Base-by-base conservation (phyloP, 2,329 filamentous ascomycete species). In the Penicillium sp. region DNA sequence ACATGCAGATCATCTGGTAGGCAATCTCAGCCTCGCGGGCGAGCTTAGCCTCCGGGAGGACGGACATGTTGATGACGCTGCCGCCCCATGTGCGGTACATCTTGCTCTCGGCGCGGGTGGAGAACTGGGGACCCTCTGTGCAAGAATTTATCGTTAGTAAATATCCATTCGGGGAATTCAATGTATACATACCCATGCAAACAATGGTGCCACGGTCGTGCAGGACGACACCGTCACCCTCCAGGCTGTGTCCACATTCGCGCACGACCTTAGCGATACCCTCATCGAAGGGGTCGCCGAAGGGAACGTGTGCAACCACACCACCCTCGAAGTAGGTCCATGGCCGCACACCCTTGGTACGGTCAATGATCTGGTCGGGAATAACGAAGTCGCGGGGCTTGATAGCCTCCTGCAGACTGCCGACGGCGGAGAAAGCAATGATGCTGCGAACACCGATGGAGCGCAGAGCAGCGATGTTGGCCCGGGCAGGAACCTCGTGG, bases 1-100 rank as follows among this genome's bases (percentile, higher is more conserved):
- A 90, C 94, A 99, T 99, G 82, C 93, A 96, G 69, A 99, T 96
- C 85, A 97, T 95, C 79, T 96, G 92, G 77, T 97, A 97, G 33
- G 89, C 89, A 66, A 99, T 89, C 80, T 99, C 94, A 23, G 94
- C 94, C 79, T 99, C 94, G 51, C 90, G 87, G 9, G 94, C 94
- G 20, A 99, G 86, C 82, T 99, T 99, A 48, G 93, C 89, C 79
- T 99, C 94, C 20, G 94, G 94, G 15, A 99, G 83, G 14, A 88
- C 89, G 43, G 90, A 96, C 94, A 99, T 99, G 84, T 97, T 97
- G 82, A 99, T 97, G 51, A 97, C 90, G 62, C 85, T 89, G 65
- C 92, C 93, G 67, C 93, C 93, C 90, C 92, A 97, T 57, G 85
- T 82, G 65, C 94, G 90, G 82, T 99, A 99, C 79, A 99, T 85